phyloP scores from a whole-genome alignment of 805 yeast species.

The Ogataea populi-albae region DNA sequence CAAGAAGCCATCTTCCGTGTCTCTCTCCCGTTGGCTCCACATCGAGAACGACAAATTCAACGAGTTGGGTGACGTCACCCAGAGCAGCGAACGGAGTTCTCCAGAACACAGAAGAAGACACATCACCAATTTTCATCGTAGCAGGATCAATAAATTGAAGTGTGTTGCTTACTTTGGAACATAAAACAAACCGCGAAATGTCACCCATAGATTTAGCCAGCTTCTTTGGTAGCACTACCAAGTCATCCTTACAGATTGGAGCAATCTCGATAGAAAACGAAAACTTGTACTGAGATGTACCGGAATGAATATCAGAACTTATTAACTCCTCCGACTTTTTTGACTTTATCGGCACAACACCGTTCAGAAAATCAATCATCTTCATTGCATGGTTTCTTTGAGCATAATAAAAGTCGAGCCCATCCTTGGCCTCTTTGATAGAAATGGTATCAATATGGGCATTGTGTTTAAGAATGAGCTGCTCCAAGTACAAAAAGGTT shows the following conservation, averaged over 20 bases:
- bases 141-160: conserved; percentile 85
- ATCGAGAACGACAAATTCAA: conserved; percentile 87
- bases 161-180: conserved; percentile 79
- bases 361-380: conserved; percentile 84
- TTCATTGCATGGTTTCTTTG: conserved; percentile 89
- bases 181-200: conserved; percentile 75
- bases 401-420: conserved; percentile 89
- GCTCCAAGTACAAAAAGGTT: conserved; percentile 94
- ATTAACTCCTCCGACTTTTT: conserved; percentile 89
- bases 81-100: conserved; percentile 76
- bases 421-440: conserved; percentile 89
- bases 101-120: conserved; percentile 74
- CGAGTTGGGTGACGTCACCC: conserved; percentile 69
- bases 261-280: conserved; percentile 91
- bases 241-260: conserved; percentile 95
- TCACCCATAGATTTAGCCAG: conserved; percentile 82
- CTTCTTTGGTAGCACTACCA: conserved; percentile 86
- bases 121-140: conserved; percentile 74
- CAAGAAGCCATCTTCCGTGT: conserved; percentile 74
- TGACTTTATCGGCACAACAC: conserved; percentile 80
- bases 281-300: conserved; percentile 83
- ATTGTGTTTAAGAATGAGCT: conserved; percentile 84
- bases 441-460: conserved; percentile 94
- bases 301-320: conserved; percentile 88
- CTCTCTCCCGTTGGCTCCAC: conserved; percentile 87